A percentile compares a stretch with the other conserved stretches of the same genome.
Evolutionary conservation across 2,329 filamentous ascomycete genomes (phyloP).

Genomic region (Thelonectria olida): DNA sequence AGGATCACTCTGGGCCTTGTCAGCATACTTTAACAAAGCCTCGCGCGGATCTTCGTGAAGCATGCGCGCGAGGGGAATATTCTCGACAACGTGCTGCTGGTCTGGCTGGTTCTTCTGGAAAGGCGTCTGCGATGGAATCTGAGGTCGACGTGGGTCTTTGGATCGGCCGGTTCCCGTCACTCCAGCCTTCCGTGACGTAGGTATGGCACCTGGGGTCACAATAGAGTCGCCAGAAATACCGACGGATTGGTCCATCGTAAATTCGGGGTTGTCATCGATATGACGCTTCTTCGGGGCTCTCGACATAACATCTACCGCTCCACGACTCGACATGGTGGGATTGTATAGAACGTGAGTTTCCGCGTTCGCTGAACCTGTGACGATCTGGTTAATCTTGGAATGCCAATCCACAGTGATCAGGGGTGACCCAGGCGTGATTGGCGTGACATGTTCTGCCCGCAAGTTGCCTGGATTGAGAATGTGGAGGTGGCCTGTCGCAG

Average conservation of each 20-base stretch:
- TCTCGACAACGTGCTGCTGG: conserved; percentile 86
- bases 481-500: conserved; percentile 84
- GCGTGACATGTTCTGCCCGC: conserved; percentile 82
- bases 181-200: conserved; percentile 66
- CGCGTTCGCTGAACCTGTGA: conserved; percentile 91
- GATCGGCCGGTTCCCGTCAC: conserved; percentile 81
- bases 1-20: conserved; percentile 90
- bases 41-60: conserved; percentile 95
- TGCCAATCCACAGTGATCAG: conserved; percentile 92
- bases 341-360: conserved; percentile 93
- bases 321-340: conserved; percentile 80
- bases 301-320: conserved; percentile 89
- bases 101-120: conserved; percentile 93
- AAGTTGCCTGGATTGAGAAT: conserved; percentile 95
- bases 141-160: conserved; percentile 82
- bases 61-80: conserved; percentile 91
- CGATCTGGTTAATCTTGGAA: conserved; percentile 92
- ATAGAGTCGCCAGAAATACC: conserved; percentile 88
- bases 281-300: conserved; percentile 94
- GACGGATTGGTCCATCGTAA: conserved; percentile 84
- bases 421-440: conserved; percentile 85
- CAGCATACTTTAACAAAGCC: conserved; percentile 92
- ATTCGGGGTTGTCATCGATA: conserved; percentile 88
- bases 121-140: conserved; percentile 84
- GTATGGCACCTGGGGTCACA: conserved; percentile 71